Evolutionary conservation across 2,329 filamentous ascomycete genomes (phyloP).

Genomic region (Coniochaeta sp.): DNA sequence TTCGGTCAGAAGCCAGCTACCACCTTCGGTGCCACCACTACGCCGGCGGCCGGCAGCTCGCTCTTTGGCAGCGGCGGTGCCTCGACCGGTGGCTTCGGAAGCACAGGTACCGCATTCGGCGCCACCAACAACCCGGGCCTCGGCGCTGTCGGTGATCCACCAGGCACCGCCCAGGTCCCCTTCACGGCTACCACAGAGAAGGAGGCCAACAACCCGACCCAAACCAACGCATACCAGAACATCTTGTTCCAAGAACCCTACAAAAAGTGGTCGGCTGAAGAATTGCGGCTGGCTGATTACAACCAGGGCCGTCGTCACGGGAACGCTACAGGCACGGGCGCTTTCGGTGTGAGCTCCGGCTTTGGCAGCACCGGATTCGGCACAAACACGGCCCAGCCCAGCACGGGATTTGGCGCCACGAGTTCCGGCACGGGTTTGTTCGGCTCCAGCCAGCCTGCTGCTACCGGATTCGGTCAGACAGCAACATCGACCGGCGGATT

Average conservation of each 20-base stretch:
- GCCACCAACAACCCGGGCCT: constrained; percentile 40
- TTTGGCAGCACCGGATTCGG: constrained; percentile 40
- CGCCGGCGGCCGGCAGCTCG: constrained; percentile 28
- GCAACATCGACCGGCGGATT: constrained; percentile 32
- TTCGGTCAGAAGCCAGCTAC: constrained; percentile 46
- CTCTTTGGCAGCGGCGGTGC: constrained; percentile 38
- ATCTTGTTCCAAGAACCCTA: constrained; percentile 74
- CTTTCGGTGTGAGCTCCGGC: constrained; percentile 61
- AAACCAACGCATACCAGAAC: constrained; percentile 65
- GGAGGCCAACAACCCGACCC: constrained; percentile 48
- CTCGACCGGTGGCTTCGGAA: constrained; percentile 33
- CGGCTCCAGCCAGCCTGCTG: constrained; percentile 27
- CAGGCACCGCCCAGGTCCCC: constrained; percentile 62
- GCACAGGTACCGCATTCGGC: constrained; percentile 27
- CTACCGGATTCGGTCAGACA: constrained; percentile 37
- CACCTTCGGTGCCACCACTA: constrained; percentile 25
- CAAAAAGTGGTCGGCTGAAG: constrained; percentile 85
- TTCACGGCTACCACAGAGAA: constrained; percentile 69
- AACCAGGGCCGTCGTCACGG: constrained; percentile 77
- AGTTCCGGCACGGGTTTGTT: constrained; percentile 30
- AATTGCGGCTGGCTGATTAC: constrained; percentile 80
- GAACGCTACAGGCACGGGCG: constrained; percentile 75
- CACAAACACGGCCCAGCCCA: constrained; percentile 11
- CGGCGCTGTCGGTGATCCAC: constrained; percentile 47
- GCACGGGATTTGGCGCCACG: constrained; percentile 13